Evolutionary conservation across 2,329 filamentous ascomycete genomes (phyloP).

Genomic region (Alternaria hordeiaustralica): DNA sequence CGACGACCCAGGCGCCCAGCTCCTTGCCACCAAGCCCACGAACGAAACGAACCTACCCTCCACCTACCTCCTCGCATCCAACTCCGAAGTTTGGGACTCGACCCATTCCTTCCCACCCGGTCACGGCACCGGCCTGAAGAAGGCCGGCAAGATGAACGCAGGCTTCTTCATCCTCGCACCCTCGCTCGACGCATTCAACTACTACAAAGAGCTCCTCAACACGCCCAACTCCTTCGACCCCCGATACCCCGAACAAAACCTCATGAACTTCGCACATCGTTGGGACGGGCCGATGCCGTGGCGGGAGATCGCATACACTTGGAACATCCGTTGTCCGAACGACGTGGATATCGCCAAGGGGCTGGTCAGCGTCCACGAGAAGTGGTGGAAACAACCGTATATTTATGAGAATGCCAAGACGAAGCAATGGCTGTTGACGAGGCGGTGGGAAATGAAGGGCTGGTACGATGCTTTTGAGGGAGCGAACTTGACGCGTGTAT

Average conservation of each 20-base stretch:
- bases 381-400: conserved; percentile 48
- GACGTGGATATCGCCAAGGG: conserved; percentile 47
- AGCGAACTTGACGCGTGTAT: conserved; percentile 17
- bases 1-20: conserved; percentile 36
- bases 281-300: conserved; percentile 51
- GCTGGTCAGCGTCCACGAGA: conserved; percentile 48
- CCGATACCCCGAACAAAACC: conserved; percentile 45
- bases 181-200: conserved; percentile 33
- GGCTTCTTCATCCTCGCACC: conserved; percentile 49
- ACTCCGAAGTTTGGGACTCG: conserved; percentile 40
- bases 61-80: conserved; percentile 43
- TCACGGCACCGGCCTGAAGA: conserved; percentile 36
- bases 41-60: conserved; percentile 25
- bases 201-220: conserved; percentile 41
- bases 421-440: conserved; percentile 39
- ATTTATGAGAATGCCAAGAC: conserved; percentile 34
- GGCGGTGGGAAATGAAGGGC: conserved; percentile 51
- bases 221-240: conserved; percentile 42
- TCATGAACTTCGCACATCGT: conserved; percentile 47
- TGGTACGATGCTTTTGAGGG: conserved; percentile 39
- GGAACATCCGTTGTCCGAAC: conserved; percentile 49
- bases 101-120: conserved; percentile 46
- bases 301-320: conserved; percentile 44
- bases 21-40: conserved; percentile 2
- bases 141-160: conserved; percentile 43